Base-by-base conservation (phyloP, 2,329 filamentous ascomycete species). In the Monosporascus sp. region DNA sequence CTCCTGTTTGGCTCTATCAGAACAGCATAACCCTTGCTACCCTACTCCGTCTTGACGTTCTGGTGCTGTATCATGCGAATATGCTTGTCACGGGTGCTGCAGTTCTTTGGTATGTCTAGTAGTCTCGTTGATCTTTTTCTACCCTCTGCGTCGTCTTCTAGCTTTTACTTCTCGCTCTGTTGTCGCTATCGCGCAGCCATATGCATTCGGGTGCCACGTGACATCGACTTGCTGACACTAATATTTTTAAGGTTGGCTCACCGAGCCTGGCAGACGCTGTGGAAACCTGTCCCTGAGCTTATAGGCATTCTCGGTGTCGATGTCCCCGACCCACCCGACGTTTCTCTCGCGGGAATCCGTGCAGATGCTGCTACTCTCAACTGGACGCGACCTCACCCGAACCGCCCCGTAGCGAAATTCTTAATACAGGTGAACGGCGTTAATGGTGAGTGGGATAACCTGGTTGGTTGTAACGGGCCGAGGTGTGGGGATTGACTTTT, bases 401-500 rank as follows among this genome's bases (percentile, higher is more conserved):
- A 80, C 57, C 79, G 82, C 39, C 80, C 88, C 3, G 88, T 95
- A 51, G 81, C 90, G 50, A 95, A 92, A 72, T 94, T 96, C 67
- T 81, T 93, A 46, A 90, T 99, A 50, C 90, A 96, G 68, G 86
- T 99, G 59, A 97, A 99, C 70, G 93, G 93, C 42, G 86, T 93
- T 44, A 90, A 90, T 74, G 89, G 90, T 94, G 72, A 70, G 84
- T 66, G 49, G 38, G 57, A 58, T 47, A 20, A 22, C 1, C 39
- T 36, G 38, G 39, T 36, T 22, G 41, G 47, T 18, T 39, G 14
- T 24, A 27, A 17, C 49, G 51, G 53, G 53, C 51, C 62, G 53
- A 64, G 11, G 41, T 14, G 41, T 44, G 11, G 41, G 14, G 20
- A 25, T 25, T 44, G 20, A 44, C 41, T 54, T 51, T 52, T 52